Evolutionary conservation across 345 rosid species (phyloP).

Genomic region (Pugionium cornutum): DNA sequence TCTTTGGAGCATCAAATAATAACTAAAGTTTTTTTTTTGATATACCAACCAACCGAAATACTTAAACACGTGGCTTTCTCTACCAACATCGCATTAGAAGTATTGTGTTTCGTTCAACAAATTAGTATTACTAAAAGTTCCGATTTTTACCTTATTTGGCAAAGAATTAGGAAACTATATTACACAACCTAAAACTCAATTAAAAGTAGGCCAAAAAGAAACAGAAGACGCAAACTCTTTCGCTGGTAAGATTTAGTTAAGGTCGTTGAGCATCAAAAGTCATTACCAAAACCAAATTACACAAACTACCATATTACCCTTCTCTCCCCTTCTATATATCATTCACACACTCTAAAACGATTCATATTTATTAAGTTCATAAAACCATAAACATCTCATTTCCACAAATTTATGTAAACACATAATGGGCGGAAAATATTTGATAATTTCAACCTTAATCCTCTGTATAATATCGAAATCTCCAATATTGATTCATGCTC

Average conservation of each 20-base stretch:
- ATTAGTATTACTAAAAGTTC: conserved; percentile 2
- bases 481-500: conserved; percentile 44
- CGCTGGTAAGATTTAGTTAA: conserved; percentile 38
- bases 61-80: no score
- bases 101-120: background rate
- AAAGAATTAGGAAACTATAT: background rate
- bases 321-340: conserved; percentile 1
- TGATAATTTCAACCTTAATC: conserved; percentile 15
- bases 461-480: conserved; percentile 16
- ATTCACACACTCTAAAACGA: conserved; percentile 3
- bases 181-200: conserved; percentile 23
- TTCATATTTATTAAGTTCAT: background rate
- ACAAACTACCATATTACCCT: conserved; percentile 12
- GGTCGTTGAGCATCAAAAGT: conserved; percentile 38
- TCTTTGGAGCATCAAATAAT: no score
- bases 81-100: no score
- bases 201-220: background rate
- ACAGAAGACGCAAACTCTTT: background rate
- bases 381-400: conserved; percentile 20
- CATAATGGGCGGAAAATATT: conserved; percentile 2
- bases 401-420: conserved; percentile 19
- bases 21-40: no score
- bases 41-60: no score
- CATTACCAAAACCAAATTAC: conserved; percentile 23
- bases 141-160: background rate